Base-by-base conservation (phyloP, 23 red algal genomes). In the Gracilaria domingensis region DNA sequence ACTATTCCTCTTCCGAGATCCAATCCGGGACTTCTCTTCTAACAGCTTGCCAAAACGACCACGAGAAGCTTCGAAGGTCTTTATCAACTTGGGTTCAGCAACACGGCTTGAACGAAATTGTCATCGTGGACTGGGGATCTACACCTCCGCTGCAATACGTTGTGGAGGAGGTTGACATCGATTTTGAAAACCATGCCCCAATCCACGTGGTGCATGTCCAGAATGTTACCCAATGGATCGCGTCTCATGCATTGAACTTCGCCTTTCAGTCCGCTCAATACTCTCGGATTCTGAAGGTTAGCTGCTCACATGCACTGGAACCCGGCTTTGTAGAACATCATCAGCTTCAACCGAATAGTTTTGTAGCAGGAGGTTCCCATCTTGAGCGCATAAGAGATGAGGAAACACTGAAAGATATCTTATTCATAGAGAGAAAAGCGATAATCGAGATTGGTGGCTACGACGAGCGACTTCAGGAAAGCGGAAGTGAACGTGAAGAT, bases 81-180 rank as follows among this genome's bases (percentile, higher is more conserved):
- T 44, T 96, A 5, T 28, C 84, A 67, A 83, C 87, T 18, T 96
- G 94, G 94, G 42, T 86, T n/a, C 26, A 50, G 20, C 75, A 86
- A 36, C 33, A 23, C 12, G 12, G 13, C 30, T 26, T 96, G 21
- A 67, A 86, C 56, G 94, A 96, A 79, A 80, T 96, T 59, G 61
- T 96, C 25, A n/a, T 96, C 17, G 88, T 96, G 16, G 94, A 96
- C 60, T 96, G 94, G 94, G 64, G 78, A 14, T 96, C 94, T 28
- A 85, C 48, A 21, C 88, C 88, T 28, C 88, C 94, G 16, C 37
- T 84, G 33, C 50, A 54, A 13, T 89, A 20, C 29, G 47, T 92
- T 12, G 34, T 88, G 8, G 64, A 84, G 26, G 80, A 88, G 69
- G 36, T 85, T 64, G 77, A 89, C 34, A 57, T 57, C 42, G 23